Conservation (phyloP, 345 rosid genomes). For the Mercurialis annua region DNA sequence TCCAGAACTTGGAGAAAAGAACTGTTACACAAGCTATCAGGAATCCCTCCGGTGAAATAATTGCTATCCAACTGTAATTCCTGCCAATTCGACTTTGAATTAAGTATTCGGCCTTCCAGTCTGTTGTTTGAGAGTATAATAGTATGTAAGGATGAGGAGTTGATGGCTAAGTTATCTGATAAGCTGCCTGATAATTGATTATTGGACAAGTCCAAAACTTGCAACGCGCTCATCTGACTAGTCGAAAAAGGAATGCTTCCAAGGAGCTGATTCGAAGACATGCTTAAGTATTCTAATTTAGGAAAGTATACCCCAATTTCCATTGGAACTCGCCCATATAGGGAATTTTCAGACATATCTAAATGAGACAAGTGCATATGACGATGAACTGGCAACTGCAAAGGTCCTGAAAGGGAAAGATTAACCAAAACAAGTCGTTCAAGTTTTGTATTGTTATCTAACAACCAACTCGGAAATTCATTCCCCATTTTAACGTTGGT, state of each 20-base stretch:
- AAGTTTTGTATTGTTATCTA: constrained; percentile 2
- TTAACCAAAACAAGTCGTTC: background rate
- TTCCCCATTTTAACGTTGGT: background rate
- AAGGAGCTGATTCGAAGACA: background rate
- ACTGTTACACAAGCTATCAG: background rate
- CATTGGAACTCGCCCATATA: background rate
- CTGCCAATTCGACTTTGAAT: fast-evolving
- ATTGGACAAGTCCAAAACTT: background rate
- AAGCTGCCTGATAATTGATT: background rate
- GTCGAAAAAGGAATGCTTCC: background rate
- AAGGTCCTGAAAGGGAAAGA: background rate
- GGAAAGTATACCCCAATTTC: background rate
- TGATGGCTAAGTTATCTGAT: background rate
- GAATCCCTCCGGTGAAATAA: background rate
- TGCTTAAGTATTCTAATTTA: fast-evolving
- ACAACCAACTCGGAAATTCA: too few species aligned
- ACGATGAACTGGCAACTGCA: background rate
- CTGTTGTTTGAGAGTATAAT: constrained; percentile 5
- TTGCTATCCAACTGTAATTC: background rate
- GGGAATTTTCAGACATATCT: background rate
- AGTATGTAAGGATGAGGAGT: background rate
- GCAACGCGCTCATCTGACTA: background rate
- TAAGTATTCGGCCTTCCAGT: background rate
- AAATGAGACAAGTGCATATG: background rate
- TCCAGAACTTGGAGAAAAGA: background rate